Base-by-base conservation (phyloP, 495 filamentous ascomycete species). In the Sphaerosporella brunnea region DNA sequence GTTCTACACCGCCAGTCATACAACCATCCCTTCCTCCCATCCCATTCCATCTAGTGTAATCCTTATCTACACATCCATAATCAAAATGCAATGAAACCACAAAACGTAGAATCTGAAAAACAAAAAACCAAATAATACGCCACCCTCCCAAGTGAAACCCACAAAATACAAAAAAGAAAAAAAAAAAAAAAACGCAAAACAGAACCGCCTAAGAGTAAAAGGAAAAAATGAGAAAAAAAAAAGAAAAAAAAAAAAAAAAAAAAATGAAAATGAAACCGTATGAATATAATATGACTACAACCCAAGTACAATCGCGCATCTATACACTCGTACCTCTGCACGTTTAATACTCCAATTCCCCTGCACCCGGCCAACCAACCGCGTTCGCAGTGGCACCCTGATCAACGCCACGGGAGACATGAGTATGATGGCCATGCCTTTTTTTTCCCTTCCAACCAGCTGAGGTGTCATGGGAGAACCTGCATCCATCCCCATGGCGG, bases 401-500 rank as follows among this genome's bases (percentile, higher is more conserved):
- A 43, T 54, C 51, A 8, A 43, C 55, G 36, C 53, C 41, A n/a
- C 49, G 36, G 5, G 37, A 32, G 11, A 50, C 49, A 23, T 49
- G 48, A 4, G 41, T 40, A 7, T 49, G 51, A 23, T 49, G 48
- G 5, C 48, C 48, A 7, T 49, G 51, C 28, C 48, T 32, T 42
- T 49, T 53, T 7, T 49, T 49, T 10, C 41, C 40, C 28, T 19
- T 0, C 44, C 45, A 39, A 4, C 49, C 19, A 4, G 16, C 45
- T 34, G 43, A 36, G 8, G 35, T 15, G 15, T 59, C 56, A 37
- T 59, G 56, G 19, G 58, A 53, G 25, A 59, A 59, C 9, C 56
- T 47, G 45, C 56, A 59, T 28, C 47, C 49, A 45, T 59, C 56
- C 34, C 56, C 56, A 25, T 59, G 59, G 38, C 59, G 59, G 45